Evolutionary conservation across 2,329 filamentous ascomycete species (phyloP).

Genomic region (Cercospora sp.): DNA sequence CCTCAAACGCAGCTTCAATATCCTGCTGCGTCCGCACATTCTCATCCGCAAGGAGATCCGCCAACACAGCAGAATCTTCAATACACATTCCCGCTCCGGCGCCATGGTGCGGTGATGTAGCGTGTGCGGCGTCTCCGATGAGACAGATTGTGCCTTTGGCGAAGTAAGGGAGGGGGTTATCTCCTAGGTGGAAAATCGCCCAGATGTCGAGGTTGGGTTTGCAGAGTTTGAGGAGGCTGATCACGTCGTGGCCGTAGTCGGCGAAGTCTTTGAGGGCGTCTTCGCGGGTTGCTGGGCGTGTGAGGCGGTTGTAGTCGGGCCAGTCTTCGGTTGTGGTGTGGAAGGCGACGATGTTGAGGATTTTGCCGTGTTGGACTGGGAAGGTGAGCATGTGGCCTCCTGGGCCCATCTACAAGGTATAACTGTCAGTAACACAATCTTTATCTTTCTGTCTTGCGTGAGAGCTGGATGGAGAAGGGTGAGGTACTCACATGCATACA

Average conservation of each 20-base stretch:
- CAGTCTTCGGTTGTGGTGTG: constrained; percentile 27
- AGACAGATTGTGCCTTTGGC: constrained; percentile 40
- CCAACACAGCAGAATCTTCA: constrained; percentile 35
- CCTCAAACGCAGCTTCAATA: constrained; percentile 41
- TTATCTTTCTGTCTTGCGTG: too few species aligned
- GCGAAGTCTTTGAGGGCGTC: constrained; percentile 32
- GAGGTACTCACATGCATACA: constrained; percentile 36
- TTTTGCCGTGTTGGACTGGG: constrained; percentile 42
- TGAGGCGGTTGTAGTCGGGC: constrained; percentile 30
- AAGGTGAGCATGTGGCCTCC: constrained; percentile 61
- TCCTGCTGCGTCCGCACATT: constrained; percentile 24
- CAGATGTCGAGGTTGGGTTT: constrained; percentile 35
- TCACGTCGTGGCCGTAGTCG: constrained; percentile 29
- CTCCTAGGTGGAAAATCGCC: constrained; percentile 45
- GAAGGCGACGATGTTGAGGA: constrained; percentile 35
- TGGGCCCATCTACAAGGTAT: constrained; percentile 28
- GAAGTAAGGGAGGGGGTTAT: constrained; percentile 41
- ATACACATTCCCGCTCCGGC: constrained; percentile 37
- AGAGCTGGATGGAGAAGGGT: too few species aligned
- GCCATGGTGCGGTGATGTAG: constrained; percentile 47
- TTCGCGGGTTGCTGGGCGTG: constrained; percentile 26
- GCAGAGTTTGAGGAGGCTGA: constrained; percentile 30
- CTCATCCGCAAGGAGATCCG: constrained; percentile 30
- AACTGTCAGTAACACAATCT: not conserved
- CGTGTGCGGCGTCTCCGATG: constrained; percentile 46